phyloP scores from a whole-genome alignment of 768 basidiomycete genomes.

The Auriscalpium vulgare region DNA sequence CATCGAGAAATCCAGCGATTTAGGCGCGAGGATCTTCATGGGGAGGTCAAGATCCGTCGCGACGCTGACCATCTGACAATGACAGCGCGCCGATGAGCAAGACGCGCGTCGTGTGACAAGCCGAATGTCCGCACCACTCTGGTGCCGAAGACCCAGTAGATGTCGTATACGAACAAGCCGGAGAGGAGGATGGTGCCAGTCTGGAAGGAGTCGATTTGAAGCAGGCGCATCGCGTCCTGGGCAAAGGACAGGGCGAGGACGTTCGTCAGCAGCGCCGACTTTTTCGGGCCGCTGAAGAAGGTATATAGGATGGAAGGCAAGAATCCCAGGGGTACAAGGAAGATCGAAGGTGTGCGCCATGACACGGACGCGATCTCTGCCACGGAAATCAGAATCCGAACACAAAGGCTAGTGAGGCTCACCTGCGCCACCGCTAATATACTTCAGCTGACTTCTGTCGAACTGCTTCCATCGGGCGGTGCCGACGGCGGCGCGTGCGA shows the following conservation, averaged over 20 bases:
- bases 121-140: conserved; percentile 56
- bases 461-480: conserved; percentile 48
- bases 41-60: conserved; percentile 86
- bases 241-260: conserved; percentile 69
- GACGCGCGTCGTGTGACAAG: not conserved
- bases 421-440: conserved; percentile 39
- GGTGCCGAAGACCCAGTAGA: conserved; percentile 92
- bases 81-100: not conserved
- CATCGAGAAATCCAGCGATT: conserved; percentile 42
- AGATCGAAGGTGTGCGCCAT: conserved; percentile 48
- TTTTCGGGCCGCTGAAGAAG: conserved; percentile 29
- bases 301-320: conserved; percentile 62
- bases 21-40: conserved; percentile 88
- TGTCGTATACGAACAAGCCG: conserved; percentile 87
- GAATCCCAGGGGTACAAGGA: conserved; percentile 50
- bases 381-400: conserved; percentile 17
- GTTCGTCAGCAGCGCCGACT: conserved; percentile 71
- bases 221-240: conserved; percentile 67
- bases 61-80: conserved; percentile 82
- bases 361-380: conserved; percentile 34
- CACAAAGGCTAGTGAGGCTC: not conserved
- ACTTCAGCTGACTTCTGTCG: conserved; percentile 31
- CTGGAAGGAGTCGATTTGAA: conserved; percentile 83
- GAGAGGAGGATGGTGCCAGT: conserved; percentile 78
- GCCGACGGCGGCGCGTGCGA: conserved; percentile 35